Percentiles rank a stretch among this genome's conserved stretches.
Evolutionary conservation across 352 stramenopile genomes (phyloP).

Genomic region (Phytophthora pistaciae): DNA sequence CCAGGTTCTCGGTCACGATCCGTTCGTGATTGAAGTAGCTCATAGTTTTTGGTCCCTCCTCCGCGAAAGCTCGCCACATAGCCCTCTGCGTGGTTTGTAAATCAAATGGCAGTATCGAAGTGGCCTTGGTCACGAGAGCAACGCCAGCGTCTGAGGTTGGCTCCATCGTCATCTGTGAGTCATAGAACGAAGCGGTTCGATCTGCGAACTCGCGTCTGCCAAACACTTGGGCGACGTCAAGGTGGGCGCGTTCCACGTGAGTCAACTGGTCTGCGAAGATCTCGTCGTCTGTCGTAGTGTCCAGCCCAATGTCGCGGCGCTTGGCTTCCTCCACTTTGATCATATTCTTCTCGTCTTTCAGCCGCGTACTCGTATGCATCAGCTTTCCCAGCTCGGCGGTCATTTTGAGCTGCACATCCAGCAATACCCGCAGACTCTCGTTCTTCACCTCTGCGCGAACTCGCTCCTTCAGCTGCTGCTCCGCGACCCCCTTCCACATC

Average conservation of each 20-base stretch:
- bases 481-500: no score
- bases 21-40: conserved; percentile 42
- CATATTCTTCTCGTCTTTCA: conserved; percentile 21
- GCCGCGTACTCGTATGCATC: conserved; percentile 19
- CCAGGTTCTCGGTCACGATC: conserved; percentile 39
- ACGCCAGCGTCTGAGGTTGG: conserved; percentile 22
- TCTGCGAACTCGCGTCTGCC: conserved; percentile 20
- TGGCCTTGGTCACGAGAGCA: conserved; percentile 43
- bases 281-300: conserved; percentile 25
- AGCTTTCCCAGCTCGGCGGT: conserved; percentile 38
- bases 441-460: conserved; percentile 42
- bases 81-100: conserved; percentile 28
- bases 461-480: conserved; percentile 19
- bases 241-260: conserved; percentile 21
- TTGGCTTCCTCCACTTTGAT: conserved; percentile 16
- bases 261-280: conserved; percentile 41
- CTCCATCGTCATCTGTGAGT: conserved; percentile 24
- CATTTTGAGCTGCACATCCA: conserved; percentile 49
- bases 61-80: conserved; percentile 46
- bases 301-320: conserved; percentile 11
- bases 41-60: conserved; percentile 34
- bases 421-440: conserved; percentile 27
- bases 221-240: conserved; percentile 30
- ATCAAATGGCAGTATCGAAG: conserved; percentile 46
- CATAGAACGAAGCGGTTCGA: conserved; percentile 10